Base-by-base conservation (phyloP, 768 basidiomycete species). In the Kwoniella sp. region DNA sequence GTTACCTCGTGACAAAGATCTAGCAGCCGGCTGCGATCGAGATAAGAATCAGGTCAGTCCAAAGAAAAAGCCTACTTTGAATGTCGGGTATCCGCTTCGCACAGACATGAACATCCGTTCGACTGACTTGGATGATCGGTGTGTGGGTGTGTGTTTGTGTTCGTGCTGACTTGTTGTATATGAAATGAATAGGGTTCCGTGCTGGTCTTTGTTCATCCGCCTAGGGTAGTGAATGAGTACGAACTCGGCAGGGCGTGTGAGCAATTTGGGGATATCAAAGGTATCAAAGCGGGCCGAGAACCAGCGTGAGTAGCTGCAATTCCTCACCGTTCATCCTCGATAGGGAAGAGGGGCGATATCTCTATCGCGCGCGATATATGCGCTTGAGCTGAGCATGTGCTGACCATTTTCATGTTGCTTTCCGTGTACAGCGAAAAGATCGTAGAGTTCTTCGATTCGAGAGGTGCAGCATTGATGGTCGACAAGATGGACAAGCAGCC, bases 221-320 rank as follows among this genome's bases (percentile, higher is more conserved):
- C 85, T 29, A 87, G 88, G 68, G 77, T 84, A 2, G 88, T 94
- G 59, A 88, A 92, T 69, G 91, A 94, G 64, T 86, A 86, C 64
- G 92, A 96, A 79, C 85, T 98, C 1, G 85, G 90, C 2, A 85
- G 89, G 55, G 88, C 90, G 78, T 92, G 95, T 76, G 88, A 91
- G 71, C 87, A 88, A 56, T 93, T 90, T 69, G 95, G 95, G 15
- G 92, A 95, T 71, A 87, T 99, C 60, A 95, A 95, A 79, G 82
- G 85, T 4, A 85, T 97, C 17, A 85, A 84, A 67, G 83, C 87
- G 12, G 68, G 63, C 40, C 59, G 63, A 26, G 60, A 67, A 47
- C 65, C 60, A 47, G 68, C 63, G 76, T 70, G 49, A 72, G 85
- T 86, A 44, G 78, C 80, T 9, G 12, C 29, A 46, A 26, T 46